Conservation (phyloP, 352 stramenopile genomes). For the Globisporangium nodosum region DNA sequence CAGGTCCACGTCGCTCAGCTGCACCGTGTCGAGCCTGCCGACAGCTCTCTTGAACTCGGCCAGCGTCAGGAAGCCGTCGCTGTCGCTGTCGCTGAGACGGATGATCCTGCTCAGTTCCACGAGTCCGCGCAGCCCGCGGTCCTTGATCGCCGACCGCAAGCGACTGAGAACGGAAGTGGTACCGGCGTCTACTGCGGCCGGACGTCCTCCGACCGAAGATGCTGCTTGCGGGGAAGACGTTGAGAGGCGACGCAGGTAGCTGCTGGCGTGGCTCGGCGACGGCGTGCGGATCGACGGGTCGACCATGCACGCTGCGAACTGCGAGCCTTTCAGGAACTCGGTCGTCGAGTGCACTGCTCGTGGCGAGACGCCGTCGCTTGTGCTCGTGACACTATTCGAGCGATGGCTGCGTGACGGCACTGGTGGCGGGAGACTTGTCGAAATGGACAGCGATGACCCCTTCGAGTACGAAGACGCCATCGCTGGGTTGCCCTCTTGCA, state of each 20-base stretch:
- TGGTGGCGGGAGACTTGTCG: conserved; percentile 15
- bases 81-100: conserved; percentile 63
- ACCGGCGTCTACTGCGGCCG: conserved; percentile 34
- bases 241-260: background rate
- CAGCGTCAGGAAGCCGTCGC: conserved; percentile 55
- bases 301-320: conserved; percentile 58
- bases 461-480: conserved; percentile 15
- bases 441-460: conserved; percentile 22
- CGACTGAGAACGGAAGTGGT: conserved; percentile 53
- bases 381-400: conserved; percentile 19
- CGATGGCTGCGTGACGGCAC: conserved; percentile 19
- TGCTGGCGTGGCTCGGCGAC: conserved; percentile 12
- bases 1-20: conserved; percentile 65
- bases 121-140: conserved; percentile 50
- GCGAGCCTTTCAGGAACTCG: conserved; percentile 63
- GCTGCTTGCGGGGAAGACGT: background rate
- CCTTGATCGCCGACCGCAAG: conserved; percentile 36
- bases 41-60: conserved; percentile 76
- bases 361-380: conserved; percentile 24
- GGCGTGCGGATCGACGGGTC: conserved; percentile 33
- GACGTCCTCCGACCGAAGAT: conserved; percentile 7
- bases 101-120: conserved; percentile 66
- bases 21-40: conserved; percentile 23
- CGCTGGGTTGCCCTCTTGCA: conserved; percentile 38
- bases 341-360: conserved; percentile 38